Evolutionary conservation across 75 land plant genomes (phyloP).

Genomic region (Azolla pinnata): DNA sequence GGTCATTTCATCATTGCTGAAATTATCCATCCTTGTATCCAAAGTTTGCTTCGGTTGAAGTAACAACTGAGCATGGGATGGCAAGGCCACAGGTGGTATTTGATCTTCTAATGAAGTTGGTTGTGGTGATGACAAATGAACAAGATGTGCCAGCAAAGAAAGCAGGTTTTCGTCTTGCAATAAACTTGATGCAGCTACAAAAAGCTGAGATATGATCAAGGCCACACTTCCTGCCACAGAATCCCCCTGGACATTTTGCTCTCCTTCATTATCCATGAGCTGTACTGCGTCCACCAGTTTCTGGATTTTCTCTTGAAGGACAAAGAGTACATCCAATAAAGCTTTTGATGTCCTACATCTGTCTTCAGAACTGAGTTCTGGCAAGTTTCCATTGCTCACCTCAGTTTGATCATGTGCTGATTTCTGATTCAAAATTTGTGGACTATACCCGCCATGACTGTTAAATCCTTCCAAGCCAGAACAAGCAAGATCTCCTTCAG

Average conservation of each 20-base stretch:
- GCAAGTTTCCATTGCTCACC: too few relatives aligned
- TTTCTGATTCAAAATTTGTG: too few relatives aligned
- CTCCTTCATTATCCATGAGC: conserved; percentile 27
- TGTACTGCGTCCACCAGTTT: conserved; percentile 48
- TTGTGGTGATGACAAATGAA: conserved; percentile 1
- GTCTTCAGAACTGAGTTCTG: too few relatives aligned
- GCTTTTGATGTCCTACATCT: conserved; percentile 24
- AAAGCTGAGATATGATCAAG: conserved; percentile 54
- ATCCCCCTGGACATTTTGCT: conserved; percentile 39
- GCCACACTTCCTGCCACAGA: conserved; percentile 44
- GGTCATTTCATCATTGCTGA: not conserved
- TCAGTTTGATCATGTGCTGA: too few relatives aligned
- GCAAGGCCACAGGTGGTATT: too few relatives aligned
- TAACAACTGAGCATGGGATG: not conserved
- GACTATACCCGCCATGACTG: too few relatives aligned
- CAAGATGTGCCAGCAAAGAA: too few relatives aligned
- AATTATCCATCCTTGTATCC: not conserved
- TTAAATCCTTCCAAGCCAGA: too few relatives aligned
- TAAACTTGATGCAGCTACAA: conserved; percentile 51
- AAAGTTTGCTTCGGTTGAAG: conserved; percentile 1
- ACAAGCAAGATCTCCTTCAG: too few relatives aligned
- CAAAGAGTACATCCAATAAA: conserved; percentile 40
- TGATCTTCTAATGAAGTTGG: conserved; percentile 10
- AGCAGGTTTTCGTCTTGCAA: too few relatives aligned
- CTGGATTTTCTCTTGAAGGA: conserved; percentile 53